phyloP scores from a whole-genome alignment of 495 filamentous ascomycete species.

The Lepidopterella palustris region DNA sequence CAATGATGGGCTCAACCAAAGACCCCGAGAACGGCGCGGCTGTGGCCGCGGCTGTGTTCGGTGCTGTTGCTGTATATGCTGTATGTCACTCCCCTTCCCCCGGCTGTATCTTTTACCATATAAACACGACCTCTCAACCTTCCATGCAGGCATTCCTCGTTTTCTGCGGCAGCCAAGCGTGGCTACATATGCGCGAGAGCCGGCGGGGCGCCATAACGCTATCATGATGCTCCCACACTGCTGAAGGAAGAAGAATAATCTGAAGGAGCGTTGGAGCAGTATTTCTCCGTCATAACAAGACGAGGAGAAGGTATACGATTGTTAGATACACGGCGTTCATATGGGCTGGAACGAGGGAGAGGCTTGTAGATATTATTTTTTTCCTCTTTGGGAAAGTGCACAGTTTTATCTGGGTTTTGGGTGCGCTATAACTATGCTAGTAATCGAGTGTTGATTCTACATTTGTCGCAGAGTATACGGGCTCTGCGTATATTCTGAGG shows the following conservation, averaged over 20 bases:
- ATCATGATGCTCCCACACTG: constrained; percentile 18
- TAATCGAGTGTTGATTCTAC: no score
- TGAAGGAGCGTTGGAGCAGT: not conserved
- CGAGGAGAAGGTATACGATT: not conserved
- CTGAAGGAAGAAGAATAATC: not conserved
- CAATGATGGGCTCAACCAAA: constrained; percentile 66
- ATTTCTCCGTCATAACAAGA: not conserved
- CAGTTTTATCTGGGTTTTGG: no score
- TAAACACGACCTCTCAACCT: constrained; percentile 12
- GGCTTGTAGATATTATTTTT: not conserved
- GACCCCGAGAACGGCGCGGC: constrained; percentile 61
- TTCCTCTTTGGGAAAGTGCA: no score
- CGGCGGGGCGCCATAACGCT: constrained; percentile 77
- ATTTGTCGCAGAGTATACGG: no score
- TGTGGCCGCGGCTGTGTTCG: constrained; percentile 76
- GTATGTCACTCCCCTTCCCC: constrained; percentile 46
- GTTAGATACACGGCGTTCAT: not conserved
- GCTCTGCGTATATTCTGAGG: no score
- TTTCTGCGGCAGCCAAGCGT: constrained; percentile 81
- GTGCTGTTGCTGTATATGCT: constrained; percentile 75
- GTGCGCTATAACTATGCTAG: no score
- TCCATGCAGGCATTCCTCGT: constrained; percentile 67
- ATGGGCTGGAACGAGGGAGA: not conserved
- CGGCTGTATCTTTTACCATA: no score
- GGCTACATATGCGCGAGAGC: constrained; percentile 68